Conservation (phyloP, 805 yeast genomes). For the Tetrapisispora phaffii region DNA sequence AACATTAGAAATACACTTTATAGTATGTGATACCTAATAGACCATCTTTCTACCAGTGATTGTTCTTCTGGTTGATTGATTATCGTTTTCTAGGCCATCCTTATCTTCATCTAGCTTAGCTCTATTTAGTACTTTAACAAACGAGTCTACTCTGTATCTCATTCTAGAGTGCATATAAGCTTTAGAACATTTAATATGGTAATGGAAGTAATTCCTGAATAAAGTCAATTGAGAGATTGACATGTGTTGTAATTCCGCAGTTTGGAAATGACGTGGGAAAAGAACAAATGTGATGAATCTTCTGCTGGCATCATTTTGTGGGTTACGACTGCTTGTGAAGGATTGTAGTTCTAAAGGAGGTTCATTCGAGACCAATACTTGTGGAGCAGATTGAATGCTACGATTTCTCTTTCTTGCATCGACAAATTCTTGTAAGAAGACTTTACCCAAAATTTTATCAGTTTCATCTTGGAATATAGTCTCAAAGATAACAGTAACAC, state of each 20-base stretch:
- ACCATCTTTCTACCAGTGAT: conserved; percentile 29
- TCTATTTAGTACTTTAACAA: conserved; percentile 88
- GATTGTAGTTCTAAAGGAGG: conserved; percentile 79
- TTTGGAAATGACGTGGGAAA: conserved; percentile 82
- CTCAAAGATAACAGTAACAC: conserved; percentile 93
- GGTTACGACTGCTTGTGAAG: neutral
- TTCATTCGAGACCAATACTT: conserved; percentile 85
- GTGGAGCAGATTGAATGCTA: conserved; percentile 96
- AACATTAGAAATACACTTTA: neutral
- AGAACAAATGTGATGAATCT: conserved; percentile 57
- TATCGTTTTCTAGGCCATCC: conserved; percentile 6
- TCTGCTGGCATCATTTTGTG: conserved; percentile 27
- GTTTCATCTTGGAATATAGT: conserved; percentile 95
- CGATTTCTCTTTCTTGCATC: conserved; percentile 91
- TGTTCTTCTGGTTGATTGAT: conserved; percentile 24
- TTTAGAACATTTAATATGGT: conserved; percentile 95
- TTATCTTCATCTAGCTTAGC: conserved; percentile 90
- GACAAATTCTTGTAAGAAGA: conserved; percentile 84
- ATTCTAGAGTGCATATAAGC: conserved; percentile 97
- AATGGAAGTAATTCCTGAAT: conserved; percentile 95
- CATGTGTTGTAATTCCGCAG: conserved; percentile 32
- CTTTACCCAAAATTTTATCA: conserved; percentile 83
- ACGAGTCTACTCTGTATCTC: conserved; percentile 91
- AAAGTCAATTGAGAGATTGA: conserved; percentile 77
- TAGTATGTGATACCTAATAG: conserved; percentile 10